Percentiles rank a stretch among this genome's conserved stretches.
These are phyloP conservation scores for Lepidium sativum DNA, from an alignment of 345 rosid species.

Conservation along the genomic window DNA sequence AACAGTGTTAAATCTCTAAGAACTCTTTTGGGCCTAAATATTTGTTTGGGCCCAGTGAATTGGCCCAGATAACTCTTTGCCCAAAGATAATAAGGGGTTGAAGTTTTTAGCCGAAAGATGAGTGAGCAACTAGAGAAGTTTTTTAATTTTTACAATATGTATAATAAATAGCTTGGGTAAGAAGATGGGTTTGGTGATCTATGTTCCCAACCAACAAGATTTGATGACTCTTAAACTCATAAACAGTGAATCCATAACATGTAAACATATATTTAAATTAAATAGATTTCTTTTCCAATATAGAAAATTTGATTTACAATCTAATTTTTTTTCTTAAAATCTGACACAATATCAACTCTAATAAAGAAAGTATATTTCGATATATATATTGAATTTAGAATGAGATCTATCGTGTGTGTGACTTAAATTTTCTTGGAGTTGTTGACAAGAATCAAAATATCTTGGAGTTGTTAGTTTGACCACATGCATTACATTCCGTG, in stretches of 20 bases:
- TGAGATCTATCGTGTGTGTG: background rate
- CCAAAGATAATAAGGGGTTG: too few species aligned
- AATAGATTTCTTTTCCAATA: too few species aligned
- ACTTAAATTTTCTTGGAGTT: constrained; percentile 21
- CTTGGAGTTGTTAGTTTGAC: constrained; percentile 12
- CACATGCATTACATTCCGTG: background rate
- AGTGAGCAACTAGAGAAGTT: too few species aligned
- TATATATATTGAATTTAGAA: too few species aligned
- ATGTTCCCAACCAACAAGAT: constrained; percentile 25
- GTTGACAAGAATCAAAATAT: background rate
- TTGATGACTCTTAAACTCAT: constrained; percentile 13
- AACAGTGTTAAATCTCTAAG: too few species aligned
- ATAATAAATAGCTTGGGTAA: constrained; percentile 13
- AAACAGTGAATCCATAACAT: background rate
- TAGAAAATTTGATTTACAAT: too few species aligned
- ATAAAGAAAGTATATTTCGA: too few species aligned
- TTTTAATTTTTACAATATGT: background rate
- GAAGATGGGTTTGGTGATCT: constrained; percentile 29
- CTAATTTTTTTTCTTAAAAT: too few species aligned
- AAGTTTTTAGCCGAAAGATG: background rate
- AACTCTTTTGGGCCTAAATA: background rate
- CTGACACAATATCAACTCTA: too few species aligned
- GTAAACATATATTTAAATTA: too few species aligned
- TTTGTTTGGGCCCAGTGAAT: too few species aligned
- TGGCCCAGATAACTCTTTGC: too few species aligned